A percentile compares a stretch with the other conserved stretches of the same genome.
phyloP scores from a whole-genome alignment of 2,329 filamentous ascomycete genomes.

The Sclerotinia borealis region DNA sequence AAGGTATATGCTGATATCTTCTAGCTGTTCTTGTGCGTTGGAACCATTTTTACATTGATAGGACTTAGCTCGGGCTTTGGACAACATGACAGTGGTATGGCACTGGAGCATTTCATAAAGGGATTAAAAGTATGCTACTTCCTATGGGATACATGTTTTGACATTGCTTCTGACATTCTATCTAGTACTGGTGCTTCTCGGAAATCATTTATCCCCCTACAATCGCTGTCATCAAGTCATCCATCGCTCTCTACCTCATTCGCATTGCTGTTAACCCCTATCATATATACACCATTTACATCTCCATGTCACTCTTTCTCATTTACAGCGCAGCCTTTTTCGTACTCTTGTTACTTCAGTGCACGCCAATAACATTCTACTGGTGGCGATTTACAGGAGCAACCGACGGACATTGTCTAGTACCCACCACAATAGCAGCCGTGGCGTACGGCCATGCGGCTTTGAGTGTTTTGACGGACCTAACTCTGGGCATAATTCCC shows the following conservation, averaged over 20 bases:
- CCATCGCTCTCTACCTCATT: slow-evolving; percentile 10
- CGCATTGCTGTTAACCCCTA: slow-evolving; percentile 6
- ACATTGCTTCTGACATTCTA: neutral
- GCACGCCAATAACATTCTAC: slow-evolving; percentile 32
- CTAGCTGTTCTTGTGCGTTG: slow-evolving; percentile 19
- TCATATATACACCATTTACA: neutral
- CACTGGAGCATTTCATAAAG: slow-evolving; percentile 4
- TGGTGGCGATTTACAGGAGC: slow-evolving; percentile 32
- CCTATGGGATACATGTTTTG: neutral
- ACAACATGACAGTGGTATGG: slow-evolving; percentile 15
- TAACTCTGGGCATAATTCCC: slow-evolving; percentile 36
- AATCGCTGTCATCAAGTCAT: slow-evolving; percentile 32
- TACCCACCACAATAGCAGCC: slow-evolving; percentile 24
- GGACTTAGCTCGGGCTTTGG: slow-evolving; percentile 23
- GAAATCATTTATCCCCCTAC: slow-evolving; percentile 37
- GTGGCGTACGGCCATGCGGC: slow-evolving; percentile 36
- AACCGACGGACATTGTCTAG: slow-evolving; percentile 30
- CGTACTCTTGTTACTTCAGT: neutral
- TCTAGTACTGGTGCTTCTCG: slow-evolving; percentile 25
- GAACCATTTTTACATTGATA: slow-evolving; percentile 17
- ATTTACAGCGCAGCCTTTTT: slow-evolving; percentile 31
- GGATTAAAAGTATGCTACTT: slow-evolving; percentile 19
- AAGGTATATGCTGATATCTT: neutral
- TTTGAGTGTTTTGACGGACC: slow-evolving; percentile 35
- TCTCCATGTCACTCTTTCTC: slow-evolving; percentile 13